Percentiles rank a stretch among this genome's conserved stretches.
phyloP scores from a whole-genome alignment of 179 eudicot genomes.

The Heliamphora pulchella region DNA sequence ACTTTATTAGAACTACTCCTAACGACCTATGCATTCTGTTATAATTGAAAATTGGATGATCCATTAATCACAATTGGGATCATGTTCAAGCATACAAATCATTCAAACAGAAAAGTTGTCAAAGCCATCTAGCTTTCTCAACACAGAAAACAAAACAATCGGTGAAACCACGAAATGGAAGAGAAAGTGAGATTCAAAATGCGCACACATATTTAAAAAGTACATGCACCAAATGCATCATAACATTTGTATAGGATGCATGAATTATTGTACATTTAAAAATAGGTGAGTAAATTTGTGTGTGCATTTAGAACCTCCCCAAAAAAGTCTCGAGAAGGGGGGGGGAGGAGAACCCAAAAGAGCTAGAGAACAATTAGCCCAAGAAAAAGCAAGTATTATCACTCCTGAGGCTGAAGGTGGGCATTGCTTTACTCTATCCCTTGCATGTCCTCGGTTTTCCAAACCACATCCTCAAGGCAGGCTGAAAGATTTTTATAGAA shows the following conservation, averaged over 20 bases:
- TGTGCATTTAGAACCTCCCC: background rate
- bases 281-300: too few relatives aligned
- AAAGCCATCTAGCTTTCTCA: too few relatives aligned
- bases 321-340: background rate
- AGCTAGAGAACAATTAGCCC: background rate
- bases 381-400: background rate
- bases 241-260: too few relatives aligned
- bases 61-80: too few relatives aligned
- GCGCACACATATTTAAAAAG: too few relatives aligned
- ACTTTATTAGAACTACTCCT: too few relatives aligned
- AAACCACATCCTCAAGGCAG: constrained; percentile 76
- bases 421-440: constrained; percentile 14
- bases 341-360: background rate
- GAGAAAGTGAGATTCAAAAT: background rate
- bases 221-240: too few relatives aligned
- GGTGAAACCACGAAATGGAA: background rate
- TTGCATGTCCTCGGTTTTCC: constrained; percentile 94
- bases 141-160: background rate
- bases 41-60: too few relatives aligned
- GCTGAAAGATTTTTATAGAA: constrained; percentile 79
- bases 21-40: too few relatives aligned
- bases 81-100: too few relatives aligned
- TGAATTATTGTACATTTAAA: too few relatives aligned
- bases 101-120: too few relatives aligned
- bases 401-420: background rate